A percentile compares a stretch with the other conserved stretches of the same genome.
Conservation (phyloP, 768 basidiomycete genomes). For the Dacryopinax primogenitus region DNA sequence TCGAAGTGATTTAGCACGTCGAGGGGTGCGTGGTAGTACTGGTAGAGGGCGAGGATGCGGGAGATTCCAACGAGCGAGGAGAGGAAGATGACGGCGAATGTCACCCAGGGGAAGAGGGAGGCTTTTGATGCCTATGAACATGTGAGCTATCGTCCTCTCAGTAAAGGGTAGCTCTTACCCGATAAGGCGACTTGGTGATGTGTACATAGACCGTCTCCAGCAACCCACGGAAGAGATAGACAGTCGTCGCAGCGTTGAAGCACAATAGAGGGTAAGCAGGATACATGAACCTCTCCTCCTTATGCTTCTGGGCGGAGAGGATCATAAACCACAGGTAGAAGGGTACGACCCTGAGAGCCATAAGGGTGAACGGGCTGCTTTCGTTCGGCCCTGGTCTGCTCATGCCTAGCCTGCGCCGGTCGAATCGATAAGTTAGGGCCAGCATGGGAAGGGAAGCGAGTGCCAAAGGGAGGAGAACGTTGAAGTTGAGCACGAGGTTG, state of each 20-base stretch:
- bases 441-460: constrained; percentile 70
- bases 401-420: constrained; percentile 56
- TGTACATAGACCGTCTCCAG: constrained; percentile 62
- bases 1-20: constrained; percentile 58
- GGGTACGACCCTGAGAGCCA: constrained; percentile 68
- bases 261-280: constrained; percentile 83
- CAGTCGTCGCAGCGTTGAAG: constrained; percentile 83
- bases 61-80: constrained; percentile 60
- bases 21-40: constrained; percentile 87
- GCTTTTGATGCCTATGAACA: constrained; percentile 57
- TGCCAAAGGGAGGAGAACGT: constrained; percentile 68
- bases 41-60: constrained; percentile 67
- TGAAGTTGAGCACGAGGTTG: constrained; percentile 92
- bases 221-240: constrained; percentile 81
- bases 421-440: constrained; percentile 55
- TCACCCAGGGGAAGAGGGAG: constrained; percentile 60
- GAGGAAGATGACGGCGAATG: constrained; percentile 53
- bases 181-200: constrained; percentile 71
- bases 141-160: background rate
- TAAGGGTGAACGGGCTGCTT: constrained; percentile 58
- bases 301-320: constrained; percentile 73
- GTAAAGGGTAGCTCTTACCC: constrained; percentile 36
- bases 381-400: constrained; percentile 37
- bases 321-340: constrained; percentile 84
- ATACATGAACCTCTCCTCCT: constrained; percentile 98